Conservation (phyloP, 116 monocot genomes). For the Trichopus zeylanicus region DNA sequence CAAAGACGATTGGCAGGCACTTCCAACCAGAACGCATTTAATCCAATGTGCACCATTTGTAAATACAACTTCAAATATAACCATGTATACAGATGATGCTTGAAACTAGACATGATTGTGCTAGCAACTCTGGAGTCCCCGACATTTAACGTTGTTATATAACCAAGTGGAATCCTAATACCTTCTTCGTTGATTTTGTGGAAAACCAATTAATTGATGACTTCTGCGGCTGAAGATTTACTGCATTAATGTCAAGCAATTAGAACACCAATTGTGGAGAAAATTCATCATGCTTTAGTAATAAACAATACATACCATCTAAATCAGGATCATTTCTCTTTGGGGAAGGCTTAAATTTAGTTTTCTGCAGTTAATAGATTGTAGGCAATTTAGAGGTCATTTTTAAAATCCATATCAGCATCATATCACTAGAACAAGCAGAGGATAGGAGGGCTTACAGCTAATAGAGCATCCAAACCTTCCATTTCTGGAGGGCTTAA, state of each 20-base stretch:
- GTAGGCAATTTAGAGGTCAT: not conserved
- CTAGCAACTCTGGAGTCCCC: too few relatives aligned
- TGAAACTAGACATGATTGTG: too few relatives aligned
- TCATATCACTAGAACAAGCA: not conserved
- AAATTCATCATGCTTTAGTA: not conserved
- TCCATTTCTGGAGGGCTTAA: conserved; percentile 52
- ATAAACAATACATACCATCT: conserved; percentile 28
- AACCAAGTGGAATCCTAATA: too few relatives aligned
- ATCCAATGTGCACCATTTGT: too few relatives aligned
- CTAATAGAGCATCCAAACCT: conserved; percentile 48
- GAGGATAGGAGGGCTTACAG: conserved; percentile 24
- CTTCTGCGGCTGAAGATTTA: conserved; percentile 7
- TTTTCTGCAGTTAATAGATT: not conserved
- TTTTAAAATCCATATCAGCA: not conserved
- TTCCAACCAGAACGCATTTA: too few relatives aligned
- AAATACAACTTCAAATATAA: too few relatives aligned
- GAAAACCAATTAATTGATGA: conserved; percentile 41
- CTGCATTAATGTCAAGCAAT: conserved; percentile 23
- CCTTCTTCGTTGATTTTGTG: conserved; percentile 67
- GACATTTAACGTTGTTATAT: too few relatives aligned
- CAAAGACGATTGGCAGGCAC: too few relatives aligned
- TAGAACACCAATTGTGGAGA: not conserved
- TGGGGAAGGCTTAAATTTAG: conserved; percentile 38
- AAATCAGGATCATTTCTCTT: conserved; percentile 35
- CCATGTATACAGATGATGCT: too few relatives aligned